Conservation (phyloP, 2,329 filamentous ascomycete genomes). For the Fusarium compactum region DNA sequence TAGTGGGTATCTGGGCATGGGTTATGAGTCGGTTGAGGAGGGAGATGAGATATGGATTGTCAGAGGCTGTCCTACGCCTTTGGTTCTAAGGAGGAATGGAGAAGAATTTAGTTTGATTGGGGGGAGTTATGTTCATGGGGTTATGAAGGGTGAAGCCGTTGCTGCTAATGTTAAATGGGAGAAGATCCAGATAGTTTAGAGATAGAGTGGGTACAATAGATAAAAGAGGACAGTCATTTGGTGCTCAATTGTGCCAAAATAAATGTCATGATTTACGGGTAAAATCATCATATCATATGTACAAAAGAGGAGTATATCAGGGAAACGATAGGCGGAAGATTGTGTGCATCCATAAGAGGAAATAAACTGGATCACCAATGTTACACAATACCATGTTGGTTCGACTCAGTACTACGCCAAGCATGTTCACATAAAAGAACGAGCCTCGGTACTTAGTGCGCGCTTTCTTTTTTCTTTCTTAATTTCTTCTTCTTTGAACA, state of each 20-base stretch:
- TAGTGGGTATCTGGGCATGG: background rate
- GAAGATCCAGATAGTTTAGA: background rate
- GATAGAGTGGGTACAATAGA: too few species aligned
- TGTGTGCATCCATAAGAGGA: rapidly evolving
- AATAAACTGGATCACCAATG: background rate
- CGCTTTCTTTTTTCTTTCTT: background rate
- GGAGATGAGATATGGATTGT: conserved; percentile 10
- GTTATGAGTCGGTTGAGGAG: background rate
- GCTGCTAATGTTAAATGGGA: background rate
- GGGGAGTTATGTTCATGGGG: background rate
- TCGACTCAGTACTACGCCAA: background rate
- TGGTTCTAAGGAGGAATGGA: background rate
- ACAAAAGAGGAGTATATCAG: background rate
- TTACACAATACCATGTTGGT: background rate
- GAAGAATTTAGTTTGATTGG: background rate
- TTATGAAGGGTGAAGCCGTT: conserved; percentile 7
- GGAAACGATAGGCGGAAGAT: background rate
- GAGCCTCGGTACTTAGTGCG: background rate
- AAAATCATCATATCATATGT: background rate
- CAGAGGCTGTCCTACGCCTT: background rate
- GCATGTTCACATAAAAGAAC: background rate
- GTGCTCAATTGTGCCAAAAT: too few species aligned
- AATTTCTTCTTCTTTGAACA: background rate
- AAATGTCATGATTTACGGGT: background rate
- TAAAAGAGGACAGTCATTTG: too few species aligned